Evolutionary conservation across 179 eudicot species (phyloP).

Genomic region (Beta corolliflora): DNA sequence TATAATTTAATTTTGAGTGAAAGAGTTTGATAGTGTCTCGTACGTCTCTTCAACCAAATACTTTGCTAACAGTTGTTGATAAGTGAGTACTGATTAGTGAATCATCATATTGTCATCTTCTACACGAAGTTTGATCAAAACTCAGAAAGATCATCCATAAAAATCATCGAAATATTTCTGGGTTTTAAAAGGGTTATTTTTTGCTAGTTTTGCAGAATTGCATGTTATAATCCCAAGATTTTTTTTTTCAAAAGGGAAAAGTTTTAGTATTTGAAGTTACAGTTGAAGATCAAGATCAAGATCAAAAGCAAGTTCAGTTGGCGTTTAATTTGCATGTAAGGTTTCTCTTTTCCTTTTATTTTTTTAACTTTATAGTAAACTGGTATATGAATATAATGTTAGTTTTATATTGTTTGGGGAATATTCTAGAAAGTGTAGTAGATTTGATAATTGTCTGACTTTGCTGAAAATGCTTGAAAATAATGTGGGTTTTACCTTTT

Average conservation of each 20-base stretch:
- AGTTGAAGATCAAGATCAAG: not conserved
- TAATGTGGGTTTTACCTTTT: not conserved
- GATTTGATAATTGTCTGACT: not conserved
- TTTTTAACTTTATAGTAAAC: not conserved
- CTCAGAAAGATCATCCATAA: not conserved
- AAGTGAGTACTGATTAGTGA: too few species aligned
- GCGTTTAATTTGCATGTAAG: slow-evolving; percentile 14
- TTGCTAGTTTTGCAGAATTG: not conserved
- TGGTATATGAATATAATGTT: not conserved
- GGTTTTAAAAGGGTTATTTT: not conserved
- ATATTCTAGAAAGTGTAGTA: not conserved
- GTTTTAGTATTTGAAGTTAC: too few species aligned
- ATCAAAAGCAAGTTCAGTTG: not conserved
- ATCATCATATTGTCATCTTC: not conserved
- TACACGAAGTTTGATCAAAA: not conserved
- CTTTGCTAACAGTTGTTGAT: not conserved
- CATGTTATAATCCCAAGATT: not conserved
- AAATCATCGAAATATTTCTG: not conserved
- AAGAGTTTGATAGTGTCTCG: not conserved
- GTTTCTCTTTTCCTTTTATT: too few species aligned
- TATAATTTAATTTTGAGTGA: too few species aligned
- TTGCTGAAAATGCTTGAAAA: not conserved
- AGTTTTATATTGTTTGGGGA: not conserved
- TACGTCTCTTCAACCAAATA: slow-evolving; percentile 7
- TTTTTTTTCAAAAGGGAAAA: not conserved